Conservation (phyloP, 2,329 filamentous ascomycete genomes). For the Xylaria sp. region DNA sequence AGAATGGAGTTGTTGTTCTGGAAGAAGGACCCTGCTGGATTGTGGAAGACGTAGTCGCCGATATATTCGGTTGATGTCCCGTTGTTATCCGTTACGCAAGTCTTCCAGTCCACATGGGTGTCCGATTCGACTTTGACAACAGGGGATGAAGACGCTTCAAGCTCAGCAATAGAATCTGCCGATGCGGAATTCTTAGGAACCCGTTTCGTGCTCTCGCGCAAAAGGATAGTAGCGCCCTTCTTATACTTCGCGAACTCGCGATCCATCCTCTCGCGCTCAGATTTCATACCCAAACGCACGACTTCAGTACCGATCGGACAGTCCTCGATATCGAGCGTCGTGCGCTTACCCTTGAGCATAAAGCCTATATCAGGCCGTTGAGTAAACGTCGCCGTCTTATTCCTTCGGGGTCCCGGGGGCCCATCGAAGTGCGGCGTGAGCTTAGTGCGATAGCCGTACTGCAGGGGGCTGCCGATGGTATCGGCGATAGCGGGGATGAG, state of each 20-base stretch:
- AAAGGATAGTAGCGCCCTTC: constrained; percentile 85
- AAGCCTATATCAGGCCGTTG: constrained; percentile 86
- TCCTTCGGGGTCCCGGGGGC: constrained; percentile 66
- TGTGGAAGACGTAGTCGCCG: constrained; percentile 84
- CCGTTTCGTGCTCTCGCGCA: constrained; percentile 85
- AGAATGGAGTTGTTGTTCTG: constrained; percentile 99
- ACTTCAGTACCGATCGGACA: constrained; percentile 94
- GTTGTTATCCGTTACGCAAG: constrained; percentile 88
- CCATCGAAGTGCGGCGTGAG: constrained; percentile 95
- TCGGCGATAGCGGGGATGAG: constrained; percentile 80
- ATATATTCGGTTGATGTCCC: constrained; percentile 88
- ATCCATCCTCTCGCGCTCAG: constrained; percentile 80
- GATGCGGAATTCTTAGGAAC: constrained; percentile 60
- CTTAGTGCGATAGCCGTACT: constrained; percentile 96
- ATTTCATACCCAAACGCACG: constrained; percentile 80
- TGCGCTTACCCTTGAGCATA: constrained; percentile 82
- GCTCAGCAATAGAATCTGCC: constrained; percentile 16
- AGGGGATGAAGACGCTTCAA: constrained; percentile 50
- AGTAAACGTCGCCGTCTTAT: constrained; percentile 63
- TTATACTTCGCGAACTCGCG: constrained; percentile 77
- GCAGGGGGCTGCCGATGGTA: constrained; percentile 88
- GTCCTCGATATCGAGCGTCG: constrained; percentile 93
- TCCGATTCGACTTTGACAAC: constrained; percentile 66
- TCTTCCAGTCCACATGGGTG: constrained; percentile 79
- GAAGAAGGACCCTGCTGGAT: constrained; percentile 95